Evolutionary conservation across 352 stramenopile genomes (phyloP).

Genomic region (Phytophthora boehmeriae): DNA sequence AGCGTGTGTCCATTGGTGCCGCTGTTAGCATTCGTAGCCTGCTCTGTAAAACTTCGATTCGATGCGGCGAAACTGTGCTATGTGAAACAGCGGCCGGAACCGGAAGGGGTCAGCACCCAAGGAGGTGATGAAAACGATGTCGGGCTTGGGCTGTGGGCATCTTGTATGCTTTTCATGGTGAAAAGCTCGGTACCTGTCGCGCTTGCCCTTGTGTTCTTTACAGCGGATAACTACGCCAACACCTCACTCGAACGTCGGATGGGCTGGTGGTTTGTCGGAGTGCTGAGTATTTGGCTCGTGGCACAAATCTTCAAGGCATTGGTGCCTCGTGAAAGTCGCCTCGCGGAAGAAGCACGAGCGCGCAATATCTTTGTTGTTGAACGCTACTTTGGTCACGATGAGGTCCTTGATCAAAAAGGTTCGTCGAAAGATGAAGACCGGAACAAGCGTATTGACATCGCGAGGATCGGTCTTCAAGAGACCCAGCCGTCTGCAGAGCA

Average conservation of each 20-base stretch:
- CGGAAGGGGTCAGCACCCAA: constrained; percentile 19
- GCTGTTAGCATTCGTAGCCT: constrained; percentile 47
- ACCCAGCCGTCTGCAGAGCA: constrained; percentile 10
- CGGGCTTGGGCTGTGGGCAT: constrained; percentile 35
- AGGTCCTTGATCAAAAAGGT: constrained; percentile 6
- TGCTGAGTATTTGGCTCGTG: constrained; percentile 35
- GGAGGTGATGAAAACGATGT: constrained; percentile 11
- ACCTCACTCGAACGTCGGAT: constrained; percentile 36
- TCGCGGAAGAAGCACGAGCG: constrained; percentile 25
- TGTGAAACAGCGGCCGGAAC: constrained; percentile 46
- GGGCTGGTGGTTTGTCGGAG: constrained; percentile 41
- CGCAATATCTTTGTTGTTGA: constrained; percentile 51
- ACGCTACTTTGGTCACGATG: constrained; percentile 48
- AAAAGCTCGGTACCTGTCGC: constrained; percentile 35
- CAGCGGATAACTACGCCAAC: constrained; percentile 28
- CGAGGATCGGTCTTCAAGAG: constrained; percentile 13
- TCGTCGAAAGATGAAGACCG: constrained; percentile 7
- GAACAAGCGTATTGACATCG: neutral
- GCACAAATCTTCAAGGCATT: constrained; percentile 45
- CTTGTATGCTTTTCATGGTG: constrained; percentile 36
- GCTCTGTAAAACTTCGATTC: constrained; percentile 43
- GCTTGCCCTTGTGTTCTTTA: constrained; percentile 42
- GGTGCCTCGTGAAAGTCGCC: constrained; percentile 33
- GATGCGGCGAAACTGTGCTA: constrained; percentile 52
- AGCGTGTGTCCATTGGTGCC: constrained; percentile 44